A percentile compares a stretch with the other conserved stretches of the same genome.
Conservation (phyloP, 2,329 filamentous ascomycete genomes). For the Neonectria punicea region DNA sequence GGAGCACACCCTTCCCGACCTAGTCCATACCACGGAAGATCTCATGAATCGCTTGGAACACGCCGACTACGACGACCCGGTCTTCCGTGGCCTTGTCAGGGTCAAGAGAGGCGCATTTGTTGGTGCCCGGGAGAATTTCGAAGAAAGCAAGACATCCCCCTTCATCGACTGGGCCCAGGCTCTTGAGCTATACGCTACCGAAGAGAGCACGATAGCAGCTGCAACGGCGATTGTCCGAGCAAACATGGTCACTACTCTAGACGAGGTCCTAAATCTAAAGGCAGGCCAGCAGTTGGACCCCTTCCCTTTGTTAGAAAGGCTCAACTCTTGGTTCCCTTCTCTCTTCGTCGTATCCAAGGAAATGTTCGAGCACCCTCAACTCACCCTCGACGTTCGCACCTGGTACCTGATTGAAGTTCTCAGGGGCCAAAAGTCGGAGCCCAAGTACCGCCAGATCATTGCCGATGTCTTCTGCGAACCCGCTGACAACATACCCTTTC, state of each 20-base stretch:
- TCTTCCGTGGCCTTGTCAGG: slow-evolving; percentile 37
- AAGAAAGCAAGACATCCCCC: slow-evolving; percentile 24
- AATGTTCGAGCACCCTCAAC: slow-evolving; percentile 28
- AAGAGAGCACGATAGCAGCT: slow-evolving; percentile 8
- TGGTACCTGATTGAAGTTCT: slow-evolving; percentile 47
- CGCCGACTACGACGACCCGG: slow-evolving; percentile 25
- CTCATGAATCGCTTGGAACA: slow-evolving; percentile 42
- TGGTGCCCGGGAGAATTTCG: slow-evolving; percentile 40
- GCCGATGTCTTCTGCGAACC: slow-evolving; percentile 47
- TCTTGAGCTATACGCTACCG: not conserved
- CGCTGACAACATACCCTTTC: slow-evolving; percentile 4
- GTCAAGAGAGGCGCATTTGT: slow-evolving; percentile 44
- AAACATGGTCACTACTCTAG: slow-evolving; percentile 51
- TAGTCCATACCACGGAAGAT: slow-evolving; percentile 41
- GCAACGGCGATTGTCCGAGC: slow-evolving; percentile 42
- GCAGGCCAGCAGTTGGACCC: slow-evolving; percentile 22
- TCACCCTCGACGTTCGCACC: slow-evolving; percentile 52
- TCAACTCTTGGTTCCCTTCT: slow-evolving; percentile 46
- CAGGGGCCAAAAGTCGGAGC: slow-evolving; percentile 16
- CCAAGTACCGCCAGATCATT: slow-evolving; percentile 34
- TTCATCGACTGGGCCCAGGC: slow-evolving; percentile 46
- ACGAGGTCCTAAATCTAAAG: slow-evolving; percentile 38
- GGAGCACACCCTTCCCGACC: slow-evolving; percentile 40
- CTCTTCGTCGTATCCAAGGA: slow-evolving; percentile 40
- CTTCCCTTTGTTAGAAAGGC: slow-evolving; percentile 43